Percentiles rank a stretch among this genome's conserved stretches.
Evolutionary conservation across 108 stramenopile genomes (phyloP).

Genomic region (Nannochloropsis granulata): DNA sequence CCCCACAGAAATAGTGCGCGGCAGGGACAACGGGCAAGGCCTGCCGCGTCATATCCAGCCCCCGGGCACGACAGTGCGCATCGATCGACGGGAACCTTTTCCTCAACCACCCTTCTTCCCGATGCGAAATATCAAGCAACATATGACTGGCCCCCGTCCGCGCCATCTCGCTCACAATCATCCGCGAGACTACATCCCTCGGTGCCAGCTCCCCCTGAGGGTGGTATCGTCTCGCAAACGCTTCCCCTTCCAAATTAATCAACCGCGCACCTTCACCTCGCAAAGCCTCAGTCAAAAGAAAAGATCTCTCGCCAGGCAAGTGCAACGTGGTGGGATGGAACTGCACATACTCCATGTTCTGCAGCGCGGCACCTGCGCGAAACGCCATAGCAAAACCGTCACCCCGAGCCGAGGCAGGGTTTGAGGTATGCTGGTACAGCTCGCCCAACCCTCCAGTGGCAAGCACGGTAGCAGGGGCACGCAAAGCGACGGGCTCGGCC

Average conservation of each 20-base stretch:
- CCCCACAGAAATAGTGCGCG: conserved; percentile 86
- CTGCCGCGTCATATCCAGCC: conserved; percentile 59
- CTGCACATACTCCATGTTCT: conserved; percentile 85
- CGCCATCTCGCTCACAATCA: conserved; percentile 53
- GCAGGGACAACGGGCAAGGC: conserved; percentile 69
- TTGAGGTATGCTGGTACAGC: conserved; percentile 81
- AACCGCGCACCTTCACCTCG: conserved; percentile 78
- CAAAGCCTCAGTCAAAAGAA: conserved; percentile 78
- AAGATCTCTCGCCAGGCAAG: conserved; percentile 62
- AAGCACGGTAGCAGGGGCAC: conserved; percentile 54
- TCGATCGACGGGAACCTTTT: conserved; percentile 63
- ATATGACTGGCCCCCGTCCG: conserved; percentile 27
- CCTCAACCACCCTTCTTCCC: conserved; percentile 56
- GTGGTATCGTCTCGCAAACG: conserved; percentile 69
- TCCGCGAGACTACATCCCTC: conserved; percentile 77
- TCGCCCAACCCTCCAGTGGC: conserved; percentile 72
- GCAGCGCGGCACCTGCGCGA: conserved; percentile 45
- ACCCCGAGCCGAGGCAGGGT: conserved; percentile 68
- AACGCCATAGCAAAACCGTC: conserved; percentile 62
- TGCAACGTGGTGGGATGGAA: conserved; percentile 81
- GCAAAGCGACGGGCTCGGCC: conserved; percentile 27
- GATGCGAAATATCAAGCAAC: conserved; percentile 70
- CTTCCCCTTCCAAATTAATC: conserved; percentile 50
- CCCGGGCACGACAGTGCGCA: conserved; percentile 16
- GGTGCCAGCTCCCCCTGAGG: conserved; percentile 76